Percentiles rank a stretch among this genome's conserved stretches.
Evolutionary conservation across 768 basidiomycete genomes (phyloP).

Genomic region (Mycena haematopus): DNA sequence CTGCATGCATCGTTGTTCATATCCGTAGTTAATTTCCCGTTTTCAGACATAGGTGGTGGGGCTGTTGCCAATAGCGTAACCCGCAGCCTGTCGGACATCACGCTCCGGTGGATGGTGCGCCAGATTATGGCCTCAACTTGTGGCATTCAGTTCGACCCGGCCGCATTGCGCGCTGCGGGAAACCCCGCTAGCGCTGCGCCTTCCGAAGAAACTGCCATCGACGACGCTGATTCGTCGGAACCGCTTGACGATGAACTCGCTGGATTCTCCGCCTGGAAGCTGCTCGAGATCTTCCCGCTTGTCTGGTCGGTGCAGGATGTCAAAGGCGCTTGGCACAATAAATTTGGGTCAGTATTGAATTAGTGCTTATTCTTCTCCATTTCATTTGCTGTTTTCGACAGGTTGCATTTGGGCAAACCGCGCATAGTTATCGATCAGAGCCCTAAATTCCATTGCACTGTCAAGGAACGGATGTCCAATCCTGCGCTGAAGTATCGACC

Average conservation of each 20-base stretch:
- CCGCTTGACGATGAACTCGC: slow-evolving; percentile 61
- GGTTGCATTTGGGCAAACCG: slow-evolving; percentile 64
- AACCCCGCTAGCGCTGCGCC: slow-evolving; percentile 35
- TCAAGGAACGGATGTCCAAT: slow-evolving; percentile 62
- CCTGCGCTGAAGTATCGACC: slow-evolving; percentile 60
- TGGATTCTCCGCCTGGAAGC: slow-evolving; percentile 61
- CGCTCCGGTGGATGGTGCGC: slow-evolving; percentile 82
- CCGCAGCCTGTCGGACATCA: slow-evolving; percentile 61
- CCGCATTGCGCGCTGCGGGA: slow-evolving; percentile 51
- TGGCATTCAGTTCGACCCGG: slow-evolving; percentile 62
- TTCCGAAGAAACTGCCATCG: slow-evolving; percentile 20
- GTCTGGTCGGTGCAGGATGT: slow-evolving; percentile 62
- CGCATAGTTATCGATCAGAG: slow-evolving; percentile 51
- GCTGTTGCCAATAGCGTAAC: slow-evolving; percentile 49
- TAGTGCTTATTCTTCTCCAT: background rate
- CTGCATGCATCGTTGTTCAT: background rate
- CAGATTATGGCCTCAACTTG: slow-evolving; percentile 64
- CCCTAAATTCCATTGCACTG: slow-evolving; percentile 69
- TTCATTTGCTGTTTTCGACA: slow-evolving; percentile 30
- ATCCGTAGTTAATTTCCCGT: background rate
- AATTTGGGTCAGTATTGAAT: slow-evolving; percentile 54
- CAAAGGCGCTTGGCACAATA: slow-evolving; percentile 58
- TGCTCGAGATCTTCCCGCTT: slow-evolving; percentile 71
- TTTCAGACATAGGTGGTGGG: slow-evolving; percentile 75
- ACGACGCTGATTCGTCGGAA: slow-evolving; percentile 50